Evolutionary conservation across 1,139 yeast species (phyloP).

Genomic region (Yamadazyma sp.): DNA sequence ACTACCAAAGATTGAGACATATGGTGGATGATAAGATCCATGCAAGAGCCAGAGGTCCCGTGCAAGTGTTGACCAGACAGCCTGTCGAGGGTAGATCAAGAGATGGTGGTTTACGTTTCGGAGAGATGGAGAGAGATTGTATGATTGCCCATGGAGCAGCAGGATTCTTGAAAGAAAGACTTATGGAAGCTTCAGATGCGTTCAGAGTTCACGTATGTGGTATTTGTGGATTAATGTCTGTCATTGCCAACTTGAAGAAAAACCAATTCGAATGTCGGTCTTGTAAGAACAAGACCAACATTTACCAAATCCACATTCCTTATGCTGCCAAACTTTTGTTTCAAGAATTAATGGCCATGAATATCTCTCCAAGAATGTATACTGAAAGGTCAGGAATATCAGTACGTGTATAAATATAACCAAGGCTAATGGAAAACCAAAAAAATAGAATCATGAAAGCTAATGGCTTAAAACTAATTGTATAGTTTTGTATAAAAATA

Average conservation of each 20-base stretch:
- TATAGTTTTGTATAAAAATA: slow-evolving; percentile 12
- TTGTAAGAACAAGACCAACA: slow-evolving; percentile 96
- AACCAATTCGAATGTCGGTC: slow-evolving; percentile 98
- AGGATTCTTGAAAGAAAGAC: slow-evolving; percentile 92
- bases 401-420: slow-evolving; percentile 32
- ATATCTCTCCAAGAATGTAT: slow-evolving; percentile 83
- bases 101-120: slow-evolving; percentile 99
- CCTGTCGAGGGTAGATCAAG: slow-evolving; percentile 99
- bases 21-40: slow-evolving; percentile 99
- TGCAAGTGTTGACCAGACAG: slow-evolving; percentile 95
- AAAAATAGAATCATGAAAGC: neutral
- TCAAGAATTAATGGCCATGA: slow-evolving; percentile 99
- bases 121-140: slow-evolving; percentile 99
- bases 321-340: slow-evolving; percentile 94
- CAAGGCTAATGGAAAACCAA: neutral
- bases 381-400: slow-evolving; percentile 57
- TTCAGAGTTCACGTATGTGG: slow-evolving; percentile 98
- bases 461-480: slow-evolving; percentile 3
- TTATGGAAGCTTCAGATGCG: slow-evolving; percentile 99
- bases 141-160: slow-evolving; percentile 99
- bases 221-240: slow-evolving; percentile 95
- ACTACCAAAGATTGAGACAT: slow-evolving; percentile 96
- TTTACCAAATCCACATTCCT: slow-evolving; percentile 95
- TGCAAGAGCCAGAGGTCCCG: slow-evolving; percentile 99
- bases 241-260: slow-evolving; percentile 94